Evolutionary conservation across 352 stramenopile species (phyloP), one percentile per base, ranked within the genome.

Genomic region (Globisporangium nodosum): DNA sequence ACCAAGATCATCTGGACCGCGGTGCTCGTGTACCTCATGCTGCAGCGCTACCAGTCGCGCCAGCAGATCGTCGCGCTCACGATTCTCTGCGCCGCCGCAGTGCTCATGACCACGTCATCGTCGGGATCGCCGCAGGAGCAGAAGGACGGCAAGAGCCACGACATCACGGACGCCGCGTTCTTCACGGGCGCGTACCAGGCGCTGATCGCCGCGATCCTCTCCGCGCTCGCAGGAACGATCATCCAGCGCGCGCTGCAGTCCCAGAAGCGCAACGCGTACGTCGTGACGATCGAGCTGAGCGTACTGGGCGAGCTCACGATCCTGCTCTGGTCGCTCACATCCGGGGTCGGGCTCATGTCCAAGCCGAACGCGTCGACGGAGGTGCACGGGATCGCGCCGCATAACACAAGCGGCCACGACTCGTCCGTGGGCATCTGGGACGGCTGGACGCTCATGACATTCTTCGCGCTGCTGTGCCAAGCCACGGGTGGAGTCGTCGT

Each of bases 1-100:
- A 94, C 85, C 65, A 94, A 94, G 71, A 92, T 94, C 71, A 91
- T 94, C 60, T 92, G 81, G 79, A 92, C 85, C 20, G 81, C 85
- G 43, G 60, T 89, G 62, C 68, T 92, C 46, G 85, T 92, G 48
- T 94, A 94, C 65, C 53, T 88, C 53, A 73, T 92, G 60, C 68
- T 94, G 43, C 76, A 81, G 12, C 72, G 64, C n/a, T 76, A 82
- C 39, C 85, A 92, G 60, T 90, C 80, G 7, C 67, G 63, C 9
- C 67, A 85, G 60, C 85, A 94, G 56, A 65, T 90, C n/a, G 49
- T 85, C 39, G 78, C 85, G 49, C 70, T 94, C 24, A 75, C 69
- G 16, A 70, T 92, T 13, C 70, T 94, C 24, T 88, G 85, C 40
- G 76, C 70, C 3, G 76, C 81, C 16, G 82, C 81, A 18, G 82